Percentiles rank a stretch among this genome's conserved stretches.
phyloP scores from a whole-genome alignment of 2,329 filamentous ascomycete genomes.

The Colletotrichum sp. region DNA sequence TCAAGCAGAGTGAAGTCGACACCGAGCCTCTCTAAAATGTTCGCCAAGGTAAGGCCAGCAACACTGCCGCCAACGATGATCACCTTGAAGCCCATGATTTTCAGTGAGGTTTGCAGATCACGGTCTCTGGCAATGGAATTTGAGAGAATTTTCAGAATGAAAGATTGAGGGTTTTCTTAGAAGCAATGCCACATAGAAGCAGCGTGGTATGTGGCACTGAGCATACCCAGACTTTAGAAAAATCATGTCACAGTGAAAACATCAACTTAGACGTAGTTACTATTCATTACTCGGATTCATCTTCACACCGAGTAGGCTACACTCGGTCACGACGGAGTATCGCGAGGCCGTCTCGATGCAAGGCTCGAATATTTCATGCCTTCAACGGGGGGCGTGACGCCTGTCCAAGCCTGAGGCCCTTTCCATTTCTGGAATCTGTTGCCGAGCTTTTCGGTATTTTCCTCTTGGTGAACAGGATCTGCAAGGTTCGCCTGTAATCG shows the following conservation, averaged over 20 bases:
- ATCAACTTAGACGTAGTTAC: background rate
- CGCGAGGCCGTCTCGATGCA: background rate
- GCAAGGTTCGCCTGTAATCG: background rate
- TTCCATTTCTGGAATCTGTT: background rate
- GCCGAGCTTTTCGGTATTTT: background rate
- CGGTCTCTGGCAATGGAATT: background rate
- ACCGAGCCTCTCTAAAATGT: constrained; percentile 44
- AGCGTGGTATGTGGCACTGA: background rate
- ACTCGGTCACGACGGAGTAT: background rate
- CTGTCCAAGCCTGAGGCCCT: background rate
- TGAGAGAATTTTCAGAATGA: background rate
- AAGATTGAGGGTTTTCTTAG: background rate
- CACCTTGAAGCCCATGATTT: constrained; percentile 34
- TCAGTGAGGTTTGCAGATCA: too few relatives aligned
- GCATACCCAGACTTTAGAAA: fast-evolving
- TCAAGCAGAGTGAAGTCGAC: constrained; percentile 58
- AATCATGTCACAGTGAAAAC: background rate
- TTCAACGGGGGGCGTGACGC: fast-evolving
- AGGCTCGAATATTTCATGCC: background rate
- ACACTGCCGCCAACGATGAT: constrained; percentile 55
- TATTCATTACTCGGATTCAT: background rate
- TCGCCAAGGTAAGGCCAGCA: constrained; percentile 39
- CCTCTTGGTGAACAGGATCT: background rate
- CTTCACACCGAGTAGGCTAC: background rate
- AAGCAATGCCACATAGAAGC: background rate